Evolutionary conservation across 129 eudicot genomes (phyloP).

Genomic region (Tagetes erecta): DNA sequence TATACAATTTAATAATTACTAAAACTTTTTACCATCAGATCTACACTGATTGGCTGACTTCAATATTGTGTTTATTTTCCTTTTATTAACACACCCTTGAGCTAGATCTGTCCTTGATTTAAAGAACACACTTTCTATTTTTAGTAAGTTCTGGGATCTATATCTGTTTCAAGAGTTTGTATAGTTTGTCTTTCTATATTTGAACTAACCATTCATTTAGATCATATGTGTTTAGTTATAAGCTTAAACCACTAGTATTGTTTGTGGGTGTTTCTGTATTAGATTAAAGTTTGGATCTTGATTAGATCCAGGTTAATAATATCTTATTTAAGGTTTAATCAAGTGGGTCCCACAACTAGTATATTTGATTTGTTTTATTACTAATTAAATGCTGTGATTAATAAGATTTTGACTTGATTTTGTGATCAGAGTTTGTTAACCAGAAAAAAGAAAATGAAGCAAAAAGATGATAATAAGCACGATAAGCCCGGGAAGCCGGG

Average conservation of each 20-base stretch:
- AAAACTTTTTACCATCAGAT: slow-evolving; percentile 36
- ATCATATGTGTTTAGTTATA: slow-evolving; percentile 17
- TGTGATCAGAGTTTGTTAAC: slow-evolving; percentile 29
- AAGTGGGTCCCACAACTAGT: slow-evolving; percentile 4
- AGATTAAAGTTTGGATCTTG: slow-evolving; percentile 25
- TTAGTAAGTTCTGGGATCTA: slow-evolving; percentile 26
- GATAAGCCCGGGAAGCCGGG: slow-evolving; percentile 48
- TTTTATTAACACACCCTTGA: slow-evolving; percentile 9
- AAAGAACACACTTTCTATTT: slow-evolving; percentile 31
- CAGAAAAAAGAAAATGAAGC: slow-evolving; percentile 51
- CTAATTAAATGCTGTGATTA: not conserved
- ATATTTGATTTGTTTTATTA: not conserved
- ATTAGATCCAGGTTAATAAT: slow-evolving; percentile 17
- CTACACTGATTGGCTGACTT: slow-evolving; percentile 38
- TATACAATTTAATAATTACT: slow-evolving; percentile 14
- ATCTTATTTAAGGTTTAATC: not conserved
- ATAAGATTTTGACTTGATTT: slow-evolving; percentile 18
- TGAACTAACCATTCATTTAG: slow-evolving; percentile 2
- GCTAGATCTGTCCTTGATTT: slow-evolving; percentile 33
- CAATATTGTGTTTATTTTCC: slow-evolving; percentile 13
- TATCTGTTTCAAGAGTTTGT: slow-evolving; percentile 7
- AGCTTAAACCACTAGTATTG: not conserved
- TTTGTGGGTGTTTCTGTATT: slow-evolving; percentile 26
- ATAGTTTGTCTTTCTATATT: slow-evolving; percentile 25
- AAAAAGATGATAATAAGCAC: slow-evolving; percentile 58